Percentiles rank a stretch among this genome's conserved stretches.
Conservation (phyloP, 179 eudicot genomes). For the Spinacia oleracea region DNA sequence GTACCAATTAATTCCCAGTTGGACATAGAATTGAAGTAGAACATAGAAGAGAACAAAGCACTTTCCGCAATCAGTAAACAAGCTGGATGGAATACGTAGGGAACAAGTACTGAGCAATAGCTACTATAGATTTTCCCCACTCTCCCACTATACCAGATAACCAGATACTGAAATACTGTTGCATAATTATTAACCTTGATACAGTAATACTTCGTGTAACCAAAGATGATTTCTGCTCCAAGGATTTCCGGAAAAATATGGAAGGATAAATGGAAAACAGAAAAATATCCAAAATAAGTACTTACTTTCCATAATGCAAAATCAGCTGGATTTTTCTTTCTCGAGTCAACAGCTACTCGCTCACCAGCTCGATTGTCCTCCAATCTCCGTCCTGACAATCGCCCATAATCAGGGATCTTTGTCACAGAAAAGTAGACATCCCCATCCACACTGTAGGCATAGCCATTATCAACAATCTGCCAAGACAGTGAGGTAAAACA, state of each 20-base stretch:
- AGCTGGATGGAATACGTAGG: background rate
- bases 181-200: background rate
- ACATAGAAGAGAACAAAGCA: background rate
- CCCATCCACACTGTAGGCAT: conserved; percentile 67
- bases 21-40: background rate
- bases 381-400: conserved; percentile 77
- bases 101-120: background rate
- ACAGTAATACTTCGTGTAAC: background rate
- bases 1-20: background rate
- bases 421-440: conserved; percentile 93
- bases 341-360: conserved; percentile 78
- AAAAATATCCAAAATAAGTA: background rate
- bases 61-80: background rate
- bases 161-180: background rate
- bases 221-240: background rate
- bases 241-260: background rate
- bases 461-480: conserved; percentile 82
- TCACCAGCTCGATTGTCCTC: conserved; percentile 98
- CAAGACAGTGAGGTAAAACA: conserved; percentile 19
- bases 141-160: conserved; percentile 6
- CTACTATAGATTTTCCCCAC: background rate
- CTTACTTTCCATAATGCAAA: conserved; percentile 97
- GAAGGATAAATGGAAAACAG: background rate
- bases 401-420: conserved; percentile 71
- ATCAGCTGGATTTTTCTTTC: conserved; percentile 94